Percentiles rank a stretch among this genome's conserved stretches.
phyloP scores from a whole-genome alignment of 1,284 basidiomycete species.

The Ceratobasidium theobromae region DNA sequence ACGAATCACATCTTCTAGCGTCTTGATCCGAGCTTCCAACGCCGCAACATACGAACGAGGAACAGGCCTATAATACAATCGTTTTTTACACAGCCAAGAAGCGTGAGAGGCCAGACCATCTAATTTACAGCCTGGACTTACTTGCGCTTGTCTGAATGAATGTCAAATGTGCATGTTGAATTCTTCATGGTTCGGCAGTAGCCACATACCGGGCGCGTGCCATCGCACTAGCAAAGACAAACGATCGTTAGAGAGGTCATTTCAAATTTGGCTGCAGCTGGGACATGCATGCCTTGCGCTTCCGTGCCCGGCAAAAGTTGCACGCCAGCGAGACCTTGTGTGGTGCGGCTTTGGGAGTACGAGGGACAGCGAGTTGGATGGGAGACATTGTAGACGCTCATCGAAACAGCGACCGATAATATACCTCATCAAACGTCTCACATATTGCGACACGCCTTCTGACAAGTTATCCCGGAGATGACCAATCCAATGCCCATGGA shows the following conservation, averaged over 20 bases:
- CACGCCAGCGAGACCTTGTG: constrained; percentile 24
- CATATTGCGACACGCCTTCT: no score
- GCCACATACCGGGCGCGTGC: constrained; percentile 10
- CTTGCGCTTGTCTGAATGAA: constrained; percentile 22
- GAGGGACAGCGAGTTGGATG: background rate
- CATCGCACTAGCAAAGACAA: constrained; percentile 4
- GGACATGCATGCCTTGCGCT: constrained; percentile 1
- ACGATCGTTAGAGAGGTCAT: background rate
- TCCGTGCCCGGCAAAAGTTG: constrained; percentile 17
- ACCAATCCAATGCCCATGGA: no score
- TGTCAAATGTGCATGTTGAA: constrained; percentile 2
- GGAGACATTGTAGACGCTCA: background rate
- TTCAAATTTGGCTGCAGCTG: background rate
- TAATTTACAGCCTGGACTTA: background rate
- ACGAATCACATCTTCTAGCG: constrained; percentile 3
- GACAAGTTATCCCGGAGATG: no score
- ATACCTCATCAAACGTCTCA: no score
- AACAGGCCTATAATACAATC: background rate
- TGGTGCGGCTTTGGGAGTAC: background rate
- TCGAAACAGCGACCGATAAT: background rate
- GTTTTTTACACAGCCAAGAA: no score
- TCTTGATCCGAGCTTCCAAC: constrained; percentile 14
- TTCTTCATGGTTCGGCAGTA: constrained; percentile 17
- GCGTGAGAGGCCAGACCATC: background rate
- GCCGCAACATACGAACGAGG: constrained; percentile 9